Evolutionary conservation across 345 rosid species (phyloP).

Genomic region (Alliaria petiolata): DNA sequence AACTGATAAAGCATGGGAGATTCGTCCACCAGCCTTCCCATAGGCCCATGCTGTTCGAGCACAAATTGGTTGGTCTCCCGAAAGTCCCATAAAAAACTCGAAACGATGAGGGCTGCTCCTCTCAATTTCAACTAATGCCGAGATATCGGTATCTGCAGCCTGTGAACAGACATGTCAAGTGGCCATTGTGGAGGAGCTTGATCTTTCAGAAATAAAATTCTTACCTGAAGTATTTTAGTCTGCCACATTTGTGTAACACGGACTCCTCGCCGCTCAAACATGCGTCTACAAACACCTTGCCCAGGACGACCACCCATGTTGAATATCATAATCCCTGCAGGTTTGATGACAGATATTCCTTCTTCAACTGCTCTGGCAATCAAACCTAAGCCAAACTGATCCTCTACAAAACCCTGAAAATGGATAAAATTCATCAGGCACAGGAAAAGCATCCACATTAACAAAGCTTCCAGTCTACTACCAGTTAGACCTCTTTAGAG

Average conservation of each 20-base stretch:
- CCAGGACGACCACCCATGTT: conserved; percentile 99
- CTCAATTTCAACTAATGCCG: conserved; percentile 96
- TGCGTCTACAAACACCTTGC: conserved; percentile 85
- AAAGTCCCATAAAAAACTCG: conserved; percentile 97
- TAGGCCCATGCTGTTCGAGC: conserved; percentile 99
- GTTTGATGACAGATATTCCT: conserved; percentile 91
- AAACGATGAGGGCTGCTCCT: conserved; percentile 95
- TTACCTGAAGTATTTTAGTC: conserved; percentile 87
- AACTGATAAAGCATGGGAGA: conserved; percentile 95
- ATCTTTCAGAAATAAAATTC: conserved; percentile 10
- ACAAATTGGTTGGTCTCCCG: conserved; percentile 92
- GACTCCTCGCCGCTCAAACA: conserved; percentile 94
- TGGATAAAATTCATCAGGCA: conserved; percentile 4
- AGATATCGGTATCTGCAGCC: conserved; percentile 98
- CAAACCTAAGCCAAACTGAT: conserved; percentile 95
- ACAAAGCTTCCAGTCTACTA: not conserved
- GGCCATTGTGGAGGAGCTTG: conserved; percentile 18
- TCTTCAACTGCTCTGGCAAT: conserved; percentile 99
- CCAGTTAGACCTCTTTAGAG: not conserved
- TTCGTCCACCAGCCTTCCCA: conserved; percentile 86
- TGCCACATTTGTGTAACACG: conserved; percentile 85
- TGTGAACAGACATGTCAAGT: conserved; percentile 41
- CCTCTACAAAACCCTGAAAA: conserved; percentile 91
- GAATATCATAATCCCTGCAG: conserved; percentile 91
- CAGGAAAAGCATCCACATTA: not conserved